Percentiles rank a stretch among this genome's conserved stretches.
These are phyloP conservation scores for Neurospora cerealis DNA, from an alignment of 495 filamentous ascomycete species.

Conservation along the genomic window DNA sequence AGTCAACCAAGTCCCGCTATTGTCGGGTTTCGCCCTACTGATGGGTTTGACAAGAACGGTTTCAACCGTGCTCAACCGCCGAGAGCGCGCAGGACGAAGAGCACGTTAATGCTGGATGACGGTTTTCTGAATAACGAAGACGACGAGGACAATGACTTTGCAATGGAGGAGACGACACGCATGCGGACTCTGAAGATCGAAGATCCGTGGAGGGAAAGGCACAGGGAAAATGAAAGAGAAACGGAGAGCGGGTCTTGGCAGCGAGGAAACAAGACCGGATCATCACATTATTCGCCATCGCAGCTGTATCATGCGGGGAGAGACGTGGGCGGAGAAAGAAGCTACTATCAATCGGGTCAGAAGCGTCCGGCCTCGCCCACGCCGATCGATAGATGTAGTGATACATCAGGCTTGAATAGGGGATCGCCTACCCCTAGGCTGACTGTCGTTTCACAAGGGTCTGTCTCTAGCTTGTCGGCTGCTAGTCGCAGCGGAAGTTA, in stretches of 20 bases:
- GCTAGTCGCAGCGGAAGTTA: slow-evolving; percentile 64
- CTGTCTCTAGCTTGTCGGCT: slow-evolving; percentile 65
- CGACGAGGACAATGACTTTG: slow-evolving; percentile 54
- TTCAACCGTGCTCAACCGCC: slow-evolving; percentile 47
- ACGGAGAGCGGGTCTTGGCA: slow-evolving; percentile 1
- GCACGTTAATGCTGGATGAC: slow-evolving; percentile 31
- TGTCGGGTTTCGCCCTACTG: neutral
- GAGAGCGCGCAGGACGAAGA: slow-evolving; percentile 47
- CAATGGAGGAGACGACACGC: slow-evolving; percentile 53
- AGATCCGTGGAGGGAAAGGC: slow-evolving; percentile 25
- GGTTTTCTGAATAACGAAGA: slow-evolving; percentile 30
- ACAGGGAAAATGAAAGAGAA: slow-evolving; percentile 12
- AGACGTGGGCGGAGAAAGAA: slow-evolving; percentile 19
- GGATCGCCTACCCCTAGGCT: slow-evolving; percentile 49
- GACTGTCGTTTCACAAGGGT: slow-evolving; percentile 50
- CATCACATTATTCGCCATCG: slow-evolving; percentile 7
- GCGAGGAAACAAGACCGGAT: neutral
- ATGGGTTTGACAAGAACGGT: slow-evolving; percentile 26
- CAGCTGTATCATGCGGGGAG: slow-evolving; percentile 16
- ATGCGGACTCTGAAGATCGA: slow-evolving; percentile 53
- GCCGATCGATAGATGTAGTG: slow-evolving; percentile 60
- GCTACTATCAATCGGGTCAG: slow-evolving; percentile 40
- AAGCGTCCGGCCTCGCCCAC: slow-evolving; percentile 80
- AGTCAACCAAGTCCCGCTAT: neutral
- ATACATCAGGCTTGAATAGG: slow-evolving; percentile 39